Conservation (phyloP, 176 grass and related monocot genomes). For the Saccharum officinarum region DNA sequence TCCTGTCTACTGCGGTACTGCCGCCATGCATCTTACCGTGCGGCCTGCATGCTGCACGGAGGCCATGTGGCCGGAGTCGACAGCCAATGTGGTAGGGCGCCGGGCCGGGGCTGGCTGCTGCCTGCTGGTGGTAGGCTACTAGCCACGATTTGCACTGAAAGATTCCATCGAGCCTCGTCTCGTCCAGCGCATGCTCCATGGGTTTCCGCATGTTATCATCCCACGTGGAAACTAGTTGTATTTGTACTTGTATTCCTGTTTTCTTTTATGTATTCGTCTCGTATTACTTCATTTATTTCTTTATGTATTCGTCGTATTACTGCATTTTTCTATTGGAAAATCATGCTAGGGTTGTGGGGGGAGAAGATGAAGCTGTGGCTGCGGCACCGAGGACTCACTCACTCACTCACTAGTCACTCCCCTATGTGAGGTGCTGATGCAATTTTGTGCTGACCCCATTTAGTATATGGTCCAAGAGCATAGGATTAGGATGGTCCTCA, state of each 20-base stretch:
- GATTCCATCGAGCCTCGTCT: conserved; percentile 26
- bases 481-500: conserved; percentile 9
- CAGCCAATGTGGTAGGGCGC: conserved; percentile 14
- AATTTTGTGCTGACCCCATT: not conserved
- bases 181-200: conserved; percentile 4
- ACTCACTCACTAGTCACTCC: not conserved
- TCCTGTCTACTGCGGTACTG: not conserved
- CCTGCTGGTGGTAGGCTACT: not conserved
- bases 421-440: not conserved
- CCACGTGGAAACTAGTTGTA: not conserved
- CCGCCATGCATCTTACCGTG: not conserved
- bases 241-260: not conserved
- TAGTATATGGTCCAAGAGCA: not conserved
- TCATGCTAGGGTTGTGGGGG: not conserved
- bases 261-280: not conserved
- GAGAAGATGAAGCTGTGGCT: not conserved
- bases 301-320: no score
- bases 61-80: conserved; percentile 13
- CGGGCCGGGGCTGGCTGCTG: not conserved
- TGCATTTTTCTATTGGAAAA: not conserved
- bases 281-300: no score
- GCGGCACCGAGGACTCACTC: no score
- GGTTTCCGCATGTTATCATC: not conserved
- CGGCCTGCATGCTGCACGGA: not conserved
- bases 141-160: conserved; percentile 29